These are phyloP conservation scores for Tremella yokohamensis DNA, from an alignment of 768 basidiomycete species.

Conservation along the genomic window DNA sequence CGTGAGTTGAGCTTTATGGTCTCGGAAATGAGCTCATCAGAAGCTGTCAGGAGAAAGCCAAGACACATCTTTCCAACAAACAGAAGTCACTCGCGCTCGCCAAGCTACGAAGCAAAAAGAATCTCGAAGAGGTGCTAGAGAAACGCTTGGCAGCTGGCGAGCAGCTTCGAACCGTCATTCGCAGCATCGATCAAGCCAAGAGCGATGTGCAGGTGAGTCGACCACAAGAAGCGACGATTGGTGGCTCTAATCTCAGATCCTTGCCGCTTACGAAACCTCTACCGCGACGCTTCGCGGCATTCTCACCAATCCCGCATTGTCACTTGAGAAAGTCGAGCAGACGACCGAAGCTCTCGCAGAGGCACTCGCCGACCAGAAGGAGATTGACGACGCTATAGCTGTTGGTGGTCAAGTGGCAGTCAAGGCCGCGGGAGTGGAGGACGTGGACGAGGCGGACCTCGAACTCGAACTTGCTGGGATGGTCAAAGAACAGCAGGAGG, in stretches of 20 bases:
- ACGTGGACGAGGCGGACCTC: constrained; percentile 61
- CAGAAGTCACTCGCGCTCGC: constrained; percentile 71
- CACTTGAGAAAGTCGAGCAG: constrained; percentile 71
- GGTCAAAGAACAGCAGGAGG: constrained; percentile 54
- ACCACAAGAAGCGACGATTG: background rate
- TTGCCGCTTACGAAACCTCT: constrained; percentile 80
- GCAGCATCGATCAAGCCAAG: constrained; percentile 82
- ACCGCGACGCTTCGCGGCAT: constrained; percentile 71
- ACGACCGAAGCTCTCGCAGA: constrained; percentile 85
- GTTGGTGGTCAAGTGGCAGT: constrained; percentile 64
- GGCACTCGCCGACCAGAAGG: constrained; percentile 73
- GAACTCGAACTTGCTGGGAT: constrained; percentile 60
- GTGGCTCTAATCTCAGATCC: constrained; percentile 58
- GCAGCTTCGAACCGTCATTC: constrained; percentile 69
- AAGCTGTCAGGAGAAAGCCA: constrained; percentile 68
- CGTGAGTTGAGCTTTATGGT: background rate
- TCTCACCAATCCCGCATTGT: constrained; percentile 73
- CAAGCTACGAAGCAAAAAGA: constrained; percentile 75
- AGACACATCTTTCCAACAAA: constrained; percentile 63
- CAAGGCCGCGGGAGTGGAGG: constrained; percentile 53
- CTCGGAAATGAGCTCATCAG: background rate
- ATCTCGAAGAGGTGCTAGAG: constrained; percentile 68
- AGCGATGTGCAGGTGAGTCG: constrained; percentile 73
- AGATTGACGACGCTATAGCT: constrained; percentile 73
- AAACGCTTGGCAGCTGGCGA: constrained; percentile 72